These are phyloP conservation scores for Talaromyces sp. DNA, from an alignment of 2,329 filamentous ascomycete genomes.

Conservation along the genomic window DNA sequence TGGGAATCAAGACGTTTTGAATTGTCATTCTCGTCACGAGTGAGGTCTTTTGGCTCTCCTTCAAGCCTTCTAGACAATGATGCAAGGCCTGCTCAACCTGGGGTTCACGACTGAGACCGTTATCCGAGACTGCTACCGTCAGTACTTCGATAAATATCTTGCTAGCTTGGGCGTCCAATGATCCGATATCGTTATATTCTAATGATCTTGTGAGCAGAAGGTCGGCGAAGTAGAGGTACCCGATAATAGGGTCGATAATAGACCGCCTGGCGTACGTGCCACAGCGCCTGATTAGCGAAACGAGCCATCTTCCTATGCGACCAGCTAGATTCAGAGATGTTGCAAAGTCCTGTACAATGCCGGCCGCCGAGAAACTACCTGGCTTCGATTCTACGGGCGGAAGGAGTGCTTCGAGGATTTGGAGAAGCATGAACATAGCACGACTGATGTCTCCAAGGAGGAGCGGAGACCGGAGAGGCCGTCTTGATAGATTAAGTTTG, in stretches of 20 bases:
- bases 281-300: conserved; percentile 27
- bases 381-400: conserved; percentile 18
- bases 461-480: conserved; percentile 26
- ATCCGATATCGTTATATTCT: conserved; percentile 20
- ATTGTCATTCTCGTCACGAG: conserved; percentile 23
- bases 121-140: conserved; percentile 28
- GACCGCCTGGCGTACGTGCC: conserved; percentile 13
- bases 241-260: conserved; percentile 24
- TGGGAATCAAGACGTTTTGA: conserved; percentile 27
- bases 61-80: conserved; percentile 29
- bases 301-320: conserved; percentile 31
- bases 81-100: conserved; percentile 31
- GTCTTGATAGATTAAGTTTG: conserved; percentile 31
- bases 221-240: conserved; percentile 28
- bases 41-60: conserved; percentile 22
- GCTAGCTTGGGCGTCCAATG: conserved; percentile 28
- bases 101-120: conserved; percentile 23
- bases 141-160: conserved; percentile 32
- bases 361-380: conserved; percentile 22
- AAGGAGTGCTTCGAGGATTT: conserved; percentile 32
- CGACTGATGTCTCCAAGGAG: conserved; percentile 29
- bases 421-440: conserved; percentile 26
- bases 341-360: conserved; percentile 32
- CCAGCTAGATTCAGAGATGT: conserved; percentile 34
- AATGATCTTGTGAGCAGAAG: conserved; percentile 24